These are phyloP conservation scores for Nakazawaea peltata DNA, from an alignment of 805 yeast species.

Conservation along the genomic window DNA sequence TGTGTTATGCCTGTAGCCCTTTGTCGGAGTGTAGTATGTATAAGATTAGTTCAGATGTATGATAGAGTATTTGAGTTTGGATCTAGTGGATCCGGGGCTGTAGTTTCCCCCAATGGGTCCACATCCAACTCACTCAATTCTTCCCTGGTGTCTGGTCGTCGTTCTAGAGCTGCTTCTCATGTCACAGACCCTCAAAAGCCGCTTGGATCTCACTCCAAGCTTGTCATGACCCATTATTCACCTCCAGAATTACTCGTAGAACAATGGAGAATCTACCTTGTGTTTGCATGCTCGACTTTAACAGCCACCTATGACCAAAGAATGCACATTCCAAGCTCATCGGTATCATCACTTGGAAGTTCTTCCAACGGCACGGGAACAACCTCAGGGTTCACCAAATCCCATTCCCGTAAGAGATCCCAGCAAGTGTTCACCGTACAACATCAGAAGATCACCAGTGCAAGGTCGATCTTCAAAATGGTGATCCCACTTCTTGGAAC, in stretches of 20 bases:
- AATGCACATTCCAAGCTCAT: slow-evolving; percentile 45
- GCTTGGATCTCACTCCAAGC: slow-evolving; percentile 1
- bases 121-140: slow-evolving; percentile 1
- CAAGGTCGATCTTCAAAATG: slow-evolving; percentile 81
- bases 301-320: slow-evolving; percentile 87
- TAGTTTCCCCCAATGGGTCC: too few species aligned
- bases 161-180: too few species aligned
- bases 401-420: slow-evolving; percentile 69
- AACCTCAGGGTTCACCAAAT: slow-evolving; percentile 36
- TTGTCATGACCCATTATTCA: slow-evolving; percentile 17
- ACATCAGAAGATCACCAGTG: slow-evolving; percentile 89
- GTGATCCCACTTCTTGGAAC: slow-evolving; percentile 75
- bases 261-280: slow-evolving; percentile 76
- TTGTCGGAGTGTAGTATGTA: slow-evolving; percentile 86
- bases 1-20: slow-evolving; percentile 94
- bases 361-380: slow-evolving; percentile 17
- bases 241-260: slow-evolving; percentile 69
- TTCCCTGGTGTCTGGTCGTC: slow-evolving; percentile 1
- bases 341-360: slow-evolving; percentile 10
- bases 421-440: slow-evolving; percentile 76
- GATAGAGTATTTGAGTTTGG: slow-evolving; percentile 56
- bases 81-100: neutral
- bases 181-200: neutral
- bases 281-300: slow-evolving; percentile 86
- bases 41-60: slow-evolving; percentile 78